Percentiles rank a stretch among this genome's conserved stretches.
phyloP scores from a whole-genome alignment of 495 filamentous ascomycete species.

The Podospora pseudocomata region DNA sequence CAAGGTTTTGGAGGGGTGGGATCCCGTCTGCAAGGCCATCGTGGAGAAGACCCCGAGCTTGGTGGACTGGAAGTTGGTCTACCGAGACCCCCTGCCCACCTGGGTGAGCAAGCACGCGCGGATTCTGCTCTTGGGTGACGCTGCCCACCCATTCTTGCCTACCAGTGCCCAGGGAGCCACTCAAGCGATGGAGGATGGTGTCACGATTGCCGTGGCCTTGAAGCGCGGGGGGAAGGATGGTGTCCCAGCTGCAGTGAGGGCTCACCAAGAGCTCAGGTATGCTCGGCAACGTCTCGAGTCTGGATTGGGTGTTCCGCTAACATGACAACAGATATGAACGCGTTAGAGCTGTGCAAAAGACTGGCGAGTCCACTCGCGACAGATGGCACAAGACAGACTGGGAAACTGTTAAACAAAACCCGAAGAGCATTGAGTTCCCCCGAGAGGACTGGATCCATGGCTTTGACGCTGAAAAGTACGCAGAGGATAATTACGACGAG shows the following conservation, averaged over 20 bases:
- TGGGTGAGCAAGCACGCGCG: constrained; percentile 59
- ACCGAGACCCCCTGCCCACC: constrained; percentile 58
- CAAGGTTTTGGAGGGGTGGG: constrained; percentile 60
- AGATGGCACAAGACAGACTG: constrained; percentile 58
- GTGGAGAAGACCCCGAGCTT: constrained; percentile 58
- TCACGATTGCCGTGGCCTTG: constrained; percentile 57
- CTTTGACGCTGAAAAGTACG: constrained; percentile 54
- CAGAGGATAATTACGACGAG: constrained; percentile 50
- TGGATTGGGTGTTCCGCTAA: constrained; percentile 1
- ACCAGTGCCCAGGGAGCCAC: constrained; percentile 61
- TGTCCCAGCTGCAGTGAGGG: constrained; percentile 42
- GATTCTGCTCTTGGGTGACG: constrained; percentile 57
- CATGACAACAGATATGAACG: constrained; percentile 38
- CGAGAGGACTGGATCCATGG: constrained; percentile 57
- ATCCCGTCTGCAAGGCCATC: constrained; percentile 54
- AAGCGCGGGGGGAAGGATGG: constrained; percentile 52
- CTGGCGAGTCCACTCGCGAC: constrained; percentile 51
- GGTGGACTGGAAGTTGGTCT: constrained; percentile 67
- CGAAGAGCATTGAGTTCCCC: constrained; percentile 51
- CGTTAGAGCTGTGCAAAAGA: constrained; percentile 49
- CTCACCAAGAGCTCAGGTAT: constrained; percentile 49
- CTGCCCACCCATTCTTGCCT: constrained; percentile 63
- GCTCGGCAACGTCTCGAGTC: neutral
- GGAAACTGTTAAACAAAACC: constrained; percentile 48
- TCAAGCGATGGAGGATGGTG: constrained; percentile 63